Conservation (phyloP, 306 rosid species). For the Quercus rubra region DNA sequence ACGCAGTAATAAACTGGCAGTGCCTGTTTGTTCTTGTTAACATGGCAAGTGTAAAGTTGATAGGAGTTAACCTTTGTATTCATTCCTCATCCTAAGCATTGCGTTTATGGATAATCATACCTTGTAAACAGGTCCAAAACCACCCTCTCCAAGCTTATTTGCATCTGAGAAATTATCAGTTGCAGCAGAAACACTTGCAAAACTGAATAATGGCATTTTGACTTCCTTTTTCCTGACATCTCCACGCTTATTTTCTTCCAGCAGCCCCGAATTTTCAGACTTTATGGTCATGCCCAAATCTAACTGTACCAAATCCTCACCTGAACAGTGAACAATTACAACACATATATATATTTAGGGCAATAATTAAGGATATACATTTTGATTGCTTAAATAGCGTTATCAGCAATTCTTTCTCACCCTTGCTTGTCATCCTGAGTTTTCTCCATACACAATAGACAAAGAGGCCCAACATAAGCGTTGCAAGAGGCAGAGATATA, state of each 20-base stretch:
- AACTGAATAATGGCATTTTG: conserved; percentile 36
- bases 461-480: too few species aligned
- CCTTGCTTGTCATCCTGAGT: too few species aligned
- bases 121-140: conserved; percentile 49
- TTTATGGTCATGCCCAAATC: conserved; percentile 28
- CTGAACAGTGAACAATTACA: too few species aligned
- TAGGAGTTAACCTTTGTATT: too few species aligned
- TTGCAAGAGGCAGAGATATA: too few species aligned
- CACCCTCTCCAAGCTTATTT: conserved; percentile 40
- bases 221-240: conserved; percentile 17
- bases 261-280: background rate
- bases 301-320: conserved; percentile 2
- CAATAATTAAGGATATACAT: too few species aligned
- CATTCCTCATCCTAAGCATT: background rate
- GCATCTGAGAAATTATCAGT: conserved; percentile 19
- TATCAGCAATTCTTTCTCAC: too few species aligned
- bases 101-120: background rate
- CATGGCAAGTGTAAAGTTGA: background rate
- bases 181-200: conserved; percentile 31
- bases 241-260: background rate
- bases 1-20: too few species aligned
- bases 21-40: background rate
- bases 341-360: too few species aligned
- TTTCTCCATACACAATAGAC: too few species aligned
- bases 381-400: too few species aligned